Evolutionary conservation across 192 early-diverging fungal genomes (phyloP), one percentile per base, ranked within the genome.

Genomic region (Paraglomus brasilianum): DNA sequence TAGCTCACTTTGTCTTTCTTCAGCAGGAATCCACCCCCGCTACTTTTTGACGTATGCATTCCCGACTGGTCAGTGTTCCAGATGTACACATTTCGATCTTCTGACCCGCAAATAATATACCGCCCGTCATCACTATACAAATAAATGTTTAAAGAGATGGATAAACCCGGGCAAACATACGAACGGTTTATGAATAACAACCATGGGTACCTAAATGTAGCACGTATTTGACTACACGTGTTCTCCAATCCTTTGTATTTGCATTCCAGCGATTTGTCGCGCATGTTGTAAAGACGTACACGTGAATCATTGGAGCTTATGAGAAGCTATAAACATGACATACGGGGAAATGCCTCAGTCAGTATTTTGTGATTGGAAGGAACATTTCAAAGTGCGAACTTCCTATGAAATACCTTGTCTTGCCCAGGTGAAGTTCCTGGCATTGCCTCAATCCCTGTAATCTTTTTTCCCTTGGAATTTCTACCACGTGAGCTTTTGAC

Each of bases 201-300:
- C 1, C 1, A 30, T 30, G 30, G 13, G 50, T 70, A 81, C 80
- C 80, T 91, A 51, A 90, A 88, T 0, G 87, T 84, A 22, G 95
- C 92, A 56, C 81, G 81, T n/a, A 91, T 86, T 77, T 89, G 86
- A 69, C 86, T 85, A 24, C 79, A 81, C 13, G 78, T 76, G 51
- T 92, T 90, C 39, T 89, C 89, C 10, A 86, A 77, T 36, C 95
- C 95, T 73, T 88, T 88, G 75, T 91, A 95, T 75, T 93, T 92
- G 60, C 86, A 84, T 24, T 86, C 79, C n/a, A 93, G 79, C 24
- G 82, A 79, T 55, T 91, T 93, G 69, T 91, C 90, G 0, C 83
- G 75, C 53, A 93, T 78, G 62, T 93, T 85, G 49, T 89, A 90
- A 71, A 96, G 74, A 51, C 93, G 83, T 62, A 96, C 81, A 0